Evolutionary conservation across 352 stramenopile species (phyloP).

Genomic region (Phytophthora quininea): DNA sequence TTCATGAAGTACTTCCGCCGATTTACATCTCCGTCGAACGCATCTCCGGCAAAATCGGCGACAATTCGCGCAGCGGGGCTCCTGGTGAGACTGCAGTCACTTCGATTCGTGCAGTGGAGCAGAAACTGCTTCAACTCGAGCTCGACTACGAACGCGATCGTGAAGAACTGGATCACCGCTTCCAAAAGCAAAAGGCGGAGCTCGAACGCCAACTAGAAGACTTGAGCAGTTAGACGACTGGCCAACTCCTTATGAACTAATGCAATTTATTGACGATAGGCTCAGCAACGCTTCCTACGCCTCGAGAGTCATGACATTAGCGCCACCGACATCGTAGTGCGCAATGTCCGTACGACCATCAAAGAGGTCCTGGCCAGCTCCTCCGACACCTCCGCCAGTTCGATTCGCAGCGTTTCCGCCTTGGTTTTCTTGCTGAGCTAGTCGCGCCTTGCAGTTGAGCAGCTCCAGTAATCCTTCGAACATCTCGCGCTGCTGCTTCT

Average conservation of each 20-base stretch:
- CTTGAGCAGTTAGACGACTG: too few species aligned
- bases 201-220: too few species aligned
- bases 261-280: too few species aligned
- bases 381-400: constrained; percentile 18
- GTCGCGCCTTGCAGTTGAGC: constrained; percentile 76
- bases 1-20: constrained; percentile 89
- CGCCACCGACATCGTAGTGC: constrained; percentile 80
- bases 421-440: constrained; percentile 46
- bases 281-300: constrained; percentile 35
- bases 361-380: constrained; percentile 50
- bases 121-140: constrained; percentile 63
- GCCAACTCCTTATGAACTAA: too few species aligned
- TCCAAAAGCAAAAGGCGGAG: too few species aligned
- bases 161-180: constrained; percentile 41
- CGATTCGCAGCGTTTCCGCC: constrained; percentile 12
- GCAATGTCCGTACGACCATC: constrained; percentile 71
- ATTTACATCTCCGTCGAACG: constrained; percentile 27
- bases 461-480: constrained; percentile 88
- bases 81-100: constrained; percentile 21
- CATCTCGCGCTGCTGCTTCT: constrained; percentile 81
- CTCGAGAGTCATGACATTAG: constrained; percentile 87
- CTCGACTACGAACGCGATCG: constrained; percentile 54
- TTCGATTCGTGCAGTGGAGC: constrained; percentile 35
- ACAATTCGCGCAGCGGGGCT: constrained; percentile 33
- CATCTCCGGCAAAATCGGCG: constrained; percentile 15